Base-by-base conservation (phyloP, 2,329 filamentous ascomycete genomes). In the Aspergillus melleus region DNA sequence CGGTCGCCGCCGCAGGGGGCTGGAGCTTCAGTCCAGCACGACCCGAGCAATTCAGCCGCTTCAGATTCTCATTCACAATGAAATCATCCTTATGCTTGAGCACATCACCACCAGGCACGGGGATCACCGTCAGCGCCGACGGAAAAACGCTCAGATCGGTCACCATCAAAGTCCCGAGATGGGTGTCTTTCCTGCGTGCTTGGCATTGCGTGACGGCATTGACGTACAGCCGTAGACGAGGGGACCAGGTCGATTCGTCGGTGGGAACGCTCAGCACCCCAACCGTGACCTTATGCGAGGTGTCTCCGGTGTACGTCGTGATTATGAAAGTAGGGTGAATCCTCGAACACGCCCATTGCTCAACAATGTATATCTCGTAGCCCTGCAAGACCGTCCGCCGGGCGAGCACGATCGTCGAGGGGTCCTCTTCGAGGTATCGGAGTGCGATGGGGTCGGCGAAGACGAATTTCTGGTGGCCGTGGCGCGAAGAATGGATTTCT, bases 301-400 rank as follows among this genome's bases (percentile, higher is more conserved):
- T 83, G 68, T 97, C 92, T 57, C 94, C 95, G 0, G 94, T 98
- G 72, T 95, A 97, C 3, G 93, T 96, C 47, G 90, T 90, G 65
- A 98, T 96, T 53, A 96, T 86, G 64, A 96, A 90, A 16, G 94
- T 97, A 0, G 94, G 94, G 63, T 96, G 92, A 58, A 88, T 85
- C 55, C 95, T 87, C 12, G 94, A 97, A 76, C 93, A 97, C 6
- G 92, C 92, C 95, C 95, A 99, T 81, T 99, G 95, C 75, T 98
- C 95, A 65, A 98, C 92, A 16, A 98, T 79, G 76, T 98, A 98
- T 62, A 94, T 83, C 75, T 98, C 93, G 77, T 97, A 98, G 65
- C 94, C 94, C 61, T 85, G 80, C 6, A 99, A 83, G 53, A 84
- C 80, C 53, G 84, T 83, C 57, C 87, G 86, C 55, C 89, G 88